A percentile compares a stretch with the other conserved stretches of the same genome.
Conservation (phyloP, 768 basidiomycete genomes). For the Kwoniella europaea region DNA sequence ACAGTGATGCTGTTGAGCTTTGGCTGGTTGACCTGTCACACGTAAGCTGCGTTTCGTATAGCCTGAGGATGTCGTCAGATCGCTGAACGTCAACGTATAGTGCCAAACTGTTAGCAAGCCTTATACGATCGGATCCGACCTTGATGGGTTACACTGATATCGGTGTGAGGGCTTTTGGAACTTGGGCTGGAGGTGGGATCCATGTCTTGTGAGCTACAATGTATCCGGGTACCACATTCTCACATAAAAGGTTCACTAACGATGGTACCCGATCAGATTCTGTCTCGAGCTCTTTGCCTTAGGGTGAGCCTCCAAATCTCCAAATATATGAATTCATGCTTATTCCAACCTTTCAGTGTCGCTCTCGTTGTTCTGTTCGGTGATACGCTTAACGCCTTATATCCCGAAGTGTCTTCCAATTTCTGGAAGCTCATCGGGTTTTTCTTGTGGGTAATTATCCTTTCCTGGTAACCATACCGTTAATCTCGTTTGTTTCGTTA, state of each 20-base stretch:
- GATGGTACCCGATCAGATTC: conserved; percentile 64
- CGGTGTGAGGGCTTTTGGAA: conserved; percentile 84
- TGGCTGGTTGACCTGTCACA: conserved; percentile 82
- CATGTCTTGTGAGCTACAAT: conserved; percentile 42
- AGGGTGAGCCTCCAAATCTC: conserved; percentile 56
- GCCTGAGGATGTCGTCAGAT: no score
- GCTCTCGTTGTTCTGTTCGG: conserved; percentile 87
- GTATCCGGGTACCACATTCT: no score
- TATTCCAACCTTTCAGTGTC: conserved; percentile 59
- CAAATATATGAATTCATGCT: no score
- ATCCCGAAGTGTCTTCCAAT: conserved; percentile 70
- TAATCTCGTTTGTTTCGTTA: conserved; percentile 9
- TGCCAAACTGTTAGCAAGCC: conserved; percentile 80
- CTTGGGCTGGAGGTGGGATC: conserved; percentile 64
- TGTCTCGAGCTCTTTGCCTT: conserved; percentile 86
- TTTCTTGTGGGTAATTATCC: conserved; percentile 63
- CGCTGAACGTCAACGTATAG: conserved; percentile 59
- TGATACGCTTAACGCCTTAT: conserved; percentile 77
- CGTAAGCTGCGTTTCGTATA: conserved; percentile 64
- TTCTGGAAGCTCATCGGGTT: conserved; percentile 78
- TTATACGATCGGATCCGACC: conserved; percentile 72
- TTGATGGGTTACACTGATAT: conserved; percentile 87
- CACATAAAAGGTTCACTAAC: background rate
- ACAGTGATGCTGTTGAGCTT: conserved; percentile 75
- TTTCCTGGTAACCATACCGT: background rate